Evolutionary conservation across 352 stramenopile species (phyloP), one percentile per base, ranked within the genome.

Genomic region (Blastocystis sp.): DNA sequence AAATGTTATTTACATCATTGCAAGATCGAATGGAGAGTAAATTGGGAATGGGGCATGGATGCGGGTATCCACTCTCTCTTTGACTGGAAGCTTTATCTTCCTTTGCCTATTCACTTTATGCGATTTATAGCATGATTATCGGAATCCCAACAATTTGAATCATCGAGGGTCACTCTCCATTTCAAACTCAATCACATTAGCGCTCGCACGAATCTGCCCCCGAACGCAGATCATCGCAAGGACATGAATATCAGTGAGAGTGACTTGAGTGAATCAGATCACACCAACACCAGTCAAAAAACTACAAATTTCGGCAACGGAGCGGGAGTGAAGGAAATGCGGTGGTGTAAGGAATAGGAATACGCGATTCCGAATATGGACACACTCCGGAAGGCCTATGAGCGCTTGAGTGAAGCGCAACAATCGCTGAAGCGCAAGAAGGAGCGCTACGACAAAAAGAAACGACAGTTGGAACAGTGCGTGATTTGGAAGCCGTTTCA

Each of bases 371-470:
- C 66, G 6, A 81, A 21, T 17, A 64, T 81, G 28, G 38, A 63
- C 24, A 24, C 52, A 17, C 19, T 81, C 28, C 71, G 71, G 17
- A 57, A 60, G 17, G 71, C 71, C 11, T 38, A 38, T 17, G 54
- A 81, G 28, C 28, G 71, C 1, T 66, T 81, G 40, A 54, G 48
- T 6, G 48, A 57, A 48, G 71, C 48, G 28, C 43, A 64, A 4
- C 48, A 64, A 40, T 81, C 71, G n/a, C 60, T 81, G 7, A 81
- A 81, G 43, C 42, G 48, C 34, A 81, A 65, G 52, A 81, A 81
- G 24, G 11, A 81, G 21, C 71, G 71, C 24, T 81, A 81, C 43
- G 71, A 81, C 24, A 64, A 81, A 81, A 81, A 81, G 71, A 81
- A 81, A 21, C 28, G 28, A 19, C 48, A 54, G n/a, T 81, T 81